phyloP scores from a whole-genome alignment of 75 land plant species.

The Ceratopteris richardii region DNA sequence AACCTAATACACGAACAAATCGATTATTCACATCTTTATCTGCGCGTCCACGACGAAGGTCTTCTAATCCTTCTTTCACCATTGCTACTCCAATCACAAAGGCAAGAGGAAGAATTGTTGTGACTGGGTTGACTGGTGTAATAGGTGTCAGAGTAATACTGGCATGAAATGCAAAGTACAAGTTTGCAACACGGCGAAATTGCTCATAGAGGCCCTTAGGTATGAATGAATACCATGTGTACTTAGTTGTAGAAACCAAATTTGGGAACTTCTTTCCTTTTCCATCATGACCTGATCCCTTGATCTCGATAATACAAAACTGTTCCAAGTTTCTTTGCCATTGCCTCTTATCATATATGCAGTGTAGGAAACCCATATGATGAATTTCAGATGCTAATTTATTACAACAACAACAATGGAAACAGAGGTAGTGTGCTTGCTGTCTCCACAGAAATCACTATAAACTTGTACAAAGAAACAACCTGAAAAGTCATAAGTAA shows the following conservation, averaged over 20 bases:
- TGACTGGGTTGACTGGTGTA: conserved; percentile 22
- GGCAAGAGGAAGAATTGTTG: conserved; percentile 31
- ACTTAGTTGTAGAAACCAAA: conserved; percentile 25
- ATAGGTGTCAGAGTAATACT: conserved; percentile 34
- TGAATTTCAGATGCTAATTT: too few species aligned
- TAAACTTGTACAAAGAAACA: too few species aligned
- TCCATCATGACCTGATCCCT: background rate
- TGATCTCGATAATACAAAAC: background rate
- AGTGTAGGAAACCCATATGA: too few species aligned
- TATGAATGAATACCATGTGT: conserved; percentile 19
- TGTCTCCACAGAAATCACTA: too few species aligned
- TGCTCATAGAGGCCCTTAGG: conserved; percentile 29
- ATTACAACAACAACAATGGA: too few species aligned
- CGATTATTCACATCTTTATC: conserved; percentile 27
- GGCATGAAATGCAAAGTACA: conserved; percentile 36
- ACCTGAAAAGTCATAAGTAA: too few species aligned
- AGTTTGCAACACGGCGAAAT: conserved; percentile 31
- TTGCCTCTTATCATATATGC: too few species aligned
- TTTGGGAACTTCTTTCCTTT: conserved; percentile 9
- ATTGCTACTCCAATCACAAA: conserved; percentile 33
- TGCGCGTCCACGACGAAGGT: conserved; percentile 27
- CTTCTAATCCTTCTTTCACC: conserved; percentile 36
- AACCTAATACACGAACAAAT: background rate
- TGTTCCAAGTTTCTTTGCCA: too few species aligned
- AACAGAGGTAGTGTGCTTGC: too few species aligned